phyloP scores from a whole-genome alignment of 495 filamentous ascomycete genomes.

The Penicillium angulare region DNA sequence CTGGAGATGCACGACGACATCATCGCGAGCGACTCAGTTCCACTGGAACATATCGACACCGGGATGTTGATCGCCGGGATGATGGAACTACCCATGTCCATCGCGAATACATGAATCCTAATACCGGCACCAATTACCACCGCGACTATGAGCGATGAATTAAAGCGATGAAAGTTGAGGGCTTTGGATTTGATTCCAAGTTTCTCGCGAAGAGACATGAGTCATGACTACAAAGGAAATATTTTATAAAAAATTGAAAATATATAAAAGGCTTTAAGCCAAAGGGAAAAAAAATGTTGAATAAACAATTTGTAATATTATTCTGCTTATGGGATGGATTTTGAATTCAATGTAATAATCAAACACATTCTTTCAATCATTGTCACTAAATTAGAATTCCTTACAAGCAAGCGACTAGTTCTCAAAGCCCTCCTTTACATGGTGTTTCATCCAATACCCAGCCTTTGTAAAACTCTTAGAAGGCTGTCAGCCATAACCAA shows the following conservation, averaged over 20 bases:
- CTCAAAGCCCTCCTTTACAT: too few relatives aligned
- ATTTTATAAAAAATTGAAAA: background rate
- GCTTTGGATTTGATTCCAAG: background rate
- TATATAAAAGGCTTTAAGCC: too few relatives aligned
- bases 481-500: too few relatives aligned
- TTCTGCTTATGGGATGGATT: conserved; percentile 21
- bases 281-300: background rate
- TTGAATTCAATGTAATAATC: too few relatives aligned
- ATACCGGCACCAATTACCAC: conserved; percentile 37
- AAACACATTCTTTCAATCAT: too few relatives aligned
- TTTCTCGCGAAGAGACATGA: background rate
- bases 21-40: conserved; percentile 36
- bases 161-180: background rate
- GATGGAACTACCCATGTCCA: conserved; percentile 36
- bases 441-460: too few relatives aligned
- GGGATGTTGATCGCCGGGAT: conserved; percentile 34
- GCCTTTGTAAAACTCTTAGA: too few relatives aligned
- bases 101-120: conserved; percentile 39
- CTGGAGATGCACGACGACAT: conserved; percentile 29
- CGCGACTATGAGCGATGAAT: conserved; percentile 29
- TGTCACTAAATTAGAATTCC: too few relatives aligned
- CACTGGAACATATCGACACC: conserved; percentile 30
- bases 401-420: too few relatives aligned
- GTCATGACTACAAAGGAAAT: background rate
- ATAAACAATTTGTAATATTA: background rate